Conservation (phyloP, 768 basidiomycete genomes). For the Lyophyllum semitale region DNA sequence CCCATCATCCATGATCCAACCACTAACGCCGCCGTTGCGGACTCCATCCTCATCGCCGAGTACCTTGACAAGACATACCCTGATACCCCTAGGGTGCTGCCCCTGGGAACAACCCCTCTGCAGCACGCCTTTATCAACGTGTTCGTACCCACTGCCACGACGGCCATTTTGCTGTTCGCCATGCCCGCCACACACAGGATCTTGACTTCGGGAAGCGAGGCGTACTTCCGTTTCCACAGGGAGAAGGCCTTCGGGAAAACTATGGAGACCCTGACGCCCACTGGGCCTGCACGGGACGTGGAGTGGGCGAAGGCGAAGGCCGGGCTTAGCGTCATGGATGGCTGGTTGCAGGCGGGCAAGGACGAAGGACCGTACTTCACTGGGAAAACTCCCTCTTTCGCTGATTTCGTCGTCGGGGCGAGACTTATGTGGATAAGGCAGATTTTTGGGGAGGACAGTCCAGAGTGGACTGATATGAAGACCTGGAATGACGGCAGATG, state of each 20-base stretch:
- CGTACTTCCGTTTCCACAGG: constrained; percentile 36
- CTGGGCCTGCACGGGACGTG: constrained; percentile 24
- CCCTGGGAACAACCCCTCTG: constrained; percentile 22
- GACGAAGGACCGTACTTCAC: constrained; percentile 22
- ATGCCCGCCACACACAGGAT: constrained; percentile 19
- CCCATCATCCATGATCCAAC: constrained; percentile 41
- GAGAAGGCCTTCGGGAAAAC: constrained; percentile 26
- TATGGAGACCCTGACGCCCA: constrained; percentile 32
- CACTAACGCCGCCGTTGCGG: constrained; percentile 31
- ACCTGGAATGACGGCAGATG: constrained; percentile 30
- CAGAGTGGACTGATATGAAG: constrained; percentile 30
- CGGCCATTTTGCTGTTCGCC: constrained; percentile 15
- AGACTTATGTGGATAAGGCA: constrained; percentile 24
- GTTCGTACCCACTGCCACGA: neutral
- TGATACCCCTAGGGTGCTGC: constrained; percentile 33
- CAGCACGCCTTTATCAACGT: constrained; percentile 13
- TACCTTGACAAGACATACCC: constrained; percentile 45
- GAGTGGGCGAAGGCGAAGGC: constrained; percentile 29
- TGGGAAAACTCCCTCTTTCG: constrained; percentile 27
- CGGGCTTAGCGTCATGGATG: constrained; percentile 21
- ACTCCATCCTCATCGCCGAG: constrained; percentile 39
- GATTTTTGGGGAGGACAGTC: constrained; percentile 24
- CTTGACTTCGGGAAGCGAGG: constrained; percentile 32
- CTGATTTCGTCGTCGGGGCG: constrained; percentile 30
- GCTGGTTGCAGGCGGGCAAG: constrained; percentile 19